These are phyloP conservation scores for Fermentozyma sake DNA, from an alignment of 1,139 yeast species.

Conservation along the genomic window DNA sequence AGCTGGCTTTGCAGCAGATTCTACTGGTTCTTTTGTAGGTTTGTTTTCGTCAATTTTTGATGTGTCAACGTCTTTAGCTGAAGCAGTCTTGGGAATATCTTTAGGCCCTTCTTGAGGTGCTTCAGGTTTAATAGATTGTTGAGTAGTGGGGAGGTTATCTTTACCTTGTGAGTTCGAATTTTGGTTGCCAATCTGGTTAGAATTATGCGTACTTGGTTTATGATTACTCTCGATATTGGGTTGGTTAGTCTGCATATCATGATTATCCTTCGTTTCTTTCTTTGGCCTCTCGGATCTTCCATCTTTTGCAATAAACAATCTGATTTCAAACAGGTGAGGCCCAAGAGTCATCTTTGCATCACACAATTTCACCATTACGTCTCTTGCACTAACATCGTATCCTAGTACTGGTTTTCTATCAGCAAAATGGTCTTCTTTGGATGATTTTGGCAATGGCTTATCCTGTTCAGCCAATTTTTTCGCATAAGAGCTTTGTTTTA, in stretches of 20 bases:
- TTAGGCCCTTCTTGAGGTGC: too few species aligned
- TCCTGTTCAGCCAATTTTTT: slow-evolving; percentile 35
- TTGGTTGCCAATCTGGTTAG: too few species aligned
- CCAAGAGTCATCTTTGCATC: slow-evolving; percentile 73
- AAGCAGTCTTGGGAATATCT: slow-evolving; percentile 6
- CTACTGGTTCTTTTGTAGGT: slow-evolving; percentile 6
- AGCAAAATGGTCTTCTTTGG: slow-evolving; percentile 20
- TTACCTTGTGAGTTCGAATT: too few species aligned
- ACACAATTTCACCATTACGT: slow-evolving; percentile 83
- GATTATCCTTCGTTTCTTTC: slow-evolving; percentile 18
- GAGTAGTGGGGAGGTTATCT: too few species aligned
- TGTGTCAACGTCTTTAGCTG: slow-evolving; percentile 6
- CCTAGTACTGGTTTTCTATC: slow-evolving; percentile 41
- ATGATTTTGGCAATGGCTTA: slow-evolving; percentile 22
- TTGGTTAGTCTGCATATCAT: background rate
- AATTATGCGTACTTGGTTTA: too few species aligned
- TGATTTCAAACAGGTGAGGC: slow-evolving; percentile 75
- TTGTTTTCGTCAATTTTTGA: slow-evolving; percentile 9
- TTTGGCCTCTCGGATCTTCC: slow-evolving; percentile 42
- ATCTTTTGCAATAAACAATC: slow-evolving; percentile 79
- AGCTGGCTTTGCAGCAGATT: slow-evolving; percentile 1
- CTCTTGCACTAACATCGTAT: slow-evolving; percentile 58
- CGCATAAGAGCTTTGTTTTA: slow-evolving; percentile 52
- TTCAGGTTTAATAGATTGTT: too few species aligned
- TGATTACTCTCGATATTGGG: too few species aligned